These are phyloP conservation scores for Rhodomyrtus psidioides DNA, from an alignment of 441 rosid species.

Conservation along the genomic window DNA sequence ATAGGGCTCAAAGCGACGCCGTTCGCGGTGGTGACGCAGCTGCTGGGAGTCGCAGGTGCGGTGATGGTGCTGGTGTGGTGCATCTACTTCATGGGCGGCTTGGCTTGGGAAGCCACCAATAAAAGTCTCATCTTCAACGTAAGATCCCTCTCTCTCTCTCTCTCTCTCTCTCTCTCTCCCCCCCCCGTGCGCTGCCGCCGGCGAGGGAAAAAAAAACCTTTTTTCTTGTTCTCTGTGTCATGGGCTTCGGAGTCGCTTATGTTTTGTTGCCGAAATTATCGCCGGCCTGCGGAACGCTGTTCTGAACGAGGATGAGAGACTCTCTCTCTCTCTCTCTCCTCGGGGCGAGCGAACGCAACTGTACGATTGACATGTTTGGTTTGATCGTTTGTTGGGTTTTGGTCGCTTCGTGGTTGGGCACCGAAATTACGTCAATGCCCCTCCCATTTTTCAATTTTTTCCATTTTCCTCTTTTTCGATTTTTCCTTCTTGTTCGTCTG, in stretches of 20 bases:
- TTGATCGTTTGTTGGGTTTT: not conserved
- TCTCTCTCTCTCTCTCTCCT: not conserved
- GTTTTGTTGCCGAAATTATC: not conserved
- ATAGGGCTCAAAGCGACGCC: constrained; percentile 40
- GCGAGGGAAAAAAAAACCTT: not conserved
- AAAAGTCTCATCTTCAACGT: constrained; percentile 91
- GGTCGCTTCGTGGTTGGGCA: not conserved
- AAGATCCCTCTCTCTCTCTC: not conserved
- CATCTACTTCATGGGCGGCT: constrained; percentile 66
- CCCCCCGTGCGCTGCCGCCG: too few species aligned
- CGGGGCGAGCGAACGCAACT: not conserved
- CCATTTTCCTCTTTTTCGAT: not conserved
- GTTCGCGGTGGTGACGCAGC: constrained; percentile 52
- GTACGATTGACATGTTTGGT: not conserved
- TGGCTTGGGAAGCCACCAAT: constrained; percentile 87
- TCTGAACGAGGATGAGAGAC: not conserved
- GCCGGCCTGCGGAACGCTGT: not conserved
- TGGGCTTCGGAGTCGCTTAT: not conserved
- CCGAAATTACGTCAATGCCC: not conserved
- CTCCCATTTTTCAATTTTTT: too few species aligned
- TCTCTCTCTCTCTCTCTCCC: not conserved
- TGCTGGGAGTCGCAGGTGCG: constrained; percentile 46
- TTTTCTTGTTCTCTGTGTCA: not conserved
- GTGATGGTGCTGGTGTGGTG: constrained; percentile 74
- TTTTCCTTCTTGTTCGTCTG: too few species aligned